Conservation (phyloP, 1,284 basidiomycete species). For the Pholiota adiposa region DNA sequence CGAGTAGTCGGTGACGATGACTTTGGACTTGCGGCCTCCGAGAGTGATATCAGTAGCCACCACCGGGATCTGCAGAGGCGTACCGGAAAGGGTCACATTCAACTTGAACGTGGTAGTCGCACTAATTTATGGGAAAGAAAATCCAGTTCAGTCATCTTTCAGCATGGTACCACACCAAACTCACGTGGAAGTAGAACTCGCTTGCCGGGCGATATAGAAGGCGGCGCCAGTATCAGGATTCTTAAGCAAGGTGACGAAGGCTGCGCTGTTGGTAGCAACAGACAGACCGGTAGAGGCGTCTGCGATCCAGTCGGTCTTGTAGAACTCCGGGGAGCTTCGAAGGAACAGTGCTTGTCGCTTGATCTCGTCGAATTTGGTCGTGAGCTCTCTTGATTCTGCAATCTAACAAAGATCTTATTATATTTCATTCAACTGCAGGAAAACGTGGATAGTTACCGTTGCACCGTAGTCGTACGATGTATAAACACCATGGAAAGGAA, state of each 20-base stretch:
- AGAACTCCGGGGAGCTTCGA: slow-evolving; percentile 74
- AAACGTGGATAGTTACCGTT: slow-evolving; percentile 33
- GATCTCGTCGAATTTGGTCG: slow-evolving; percentile 72
- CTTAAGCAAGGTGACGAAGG: slow-evolving; percentile 64
- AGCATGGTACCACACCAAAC: slow-evolving; percentile 24
- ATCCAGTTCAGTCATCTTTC: neutral
- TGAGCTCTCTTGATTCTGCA: slow-evolving; percentile 70
- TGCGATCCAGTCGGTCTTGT: slow-evolving; percentile 76
- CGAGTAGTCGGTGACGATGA: slow-evolving; percentile 68
- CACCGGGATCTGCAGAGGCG: slow-evolving; percentile 57
- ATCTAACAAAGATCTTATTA: slow-evolving; percentile 42
- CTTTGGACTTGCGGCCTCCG: slow-evolving; percentile 69
- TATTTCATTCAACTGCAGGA: too few relatives aligned
- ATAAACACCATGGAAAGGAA: slow-evolving; percentile 68
- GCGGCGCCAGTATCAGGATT: slow-evolving; percentile 68
- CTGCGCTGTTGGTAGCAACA: slow-evolving; percentile 49
- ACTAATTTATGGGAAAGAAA: slow-evolving; percentile 33
- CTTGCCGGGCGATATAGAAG: slow-evolving; percentile 76
- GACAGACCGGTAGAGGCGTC: slow-evolving; percentile 58
- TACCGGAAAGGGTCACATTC: slow-evolving; percentile 55
- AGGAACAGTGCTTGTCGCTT: slow-evolving; percentile 78
- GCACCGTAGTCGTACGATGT: slow-evolving; percentile 75
- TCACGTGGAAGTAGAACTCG: slow-evolving; percentile 67
- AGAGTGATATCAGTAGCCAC: slow-evolving; percentile 58
- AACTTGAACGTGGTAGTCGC: slow-evolving; percentile 56